Conservation (phyloP, 2,329 filamentous ascomycete species). For the Cordyceps javanica region DNA sequence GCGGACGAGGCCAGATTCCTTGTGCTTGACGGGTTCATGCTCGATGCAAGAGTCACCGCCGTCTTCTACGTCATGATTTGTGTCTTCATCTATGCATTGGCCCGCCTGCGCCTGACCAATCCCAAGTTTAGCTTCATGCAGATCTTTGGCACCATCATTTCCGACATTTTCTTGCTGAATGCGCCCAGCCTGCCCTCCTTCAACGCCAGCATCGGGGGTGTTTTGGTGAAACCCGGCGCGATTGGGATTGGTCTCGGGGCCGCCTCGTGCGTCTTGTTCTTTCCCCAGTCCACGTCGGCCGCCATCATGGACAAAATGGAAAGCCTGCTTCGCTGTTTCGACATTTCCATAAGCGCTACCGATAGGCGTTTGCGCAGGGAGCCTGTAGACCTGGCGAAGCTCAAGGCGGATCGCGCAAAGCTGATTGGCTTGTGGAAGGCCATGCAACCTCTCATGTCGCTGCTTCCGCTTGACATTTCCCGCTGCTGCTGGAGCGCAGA, state of each 20-base stretch:
- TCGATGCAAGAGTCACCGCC: constrained; percentile 39
- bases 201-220: constrained; percentile 28
- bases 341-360: constrained; percentile 26
- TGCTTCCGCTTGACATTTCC: constrained; percentile 41
- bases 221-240: constrained; percentile 38
- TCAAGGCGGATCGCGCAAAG: constrained; percentile 22
- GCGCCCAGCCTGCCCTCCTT: constrained; percentile 37
- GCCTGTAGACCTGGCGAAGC: constrained; percentile 20
- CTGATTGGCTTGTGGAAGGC: constrained; percentile 31
- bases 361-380: constrained; percentile 17
- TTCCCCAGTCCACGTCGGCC: constrained; percentile 43
- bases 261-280: constrained; percentile 38
- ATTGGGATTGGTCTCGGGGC: constrained; percentile 39
- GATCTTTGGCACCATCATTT: constrained; percentile 41
- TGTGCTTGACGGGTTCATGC: constrained; percentile 38
- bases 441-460: constrained; percentile 32
- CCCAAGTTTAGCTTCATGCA: constrained; percentile 38
- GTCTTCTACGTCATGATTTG: constrained; percentile 31
- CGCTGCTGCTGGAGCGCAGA: constrained; percentile 38
- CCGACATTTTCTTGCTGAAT: constrained; percentile 37
- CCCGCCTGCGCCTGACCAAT: constrained; percentile 37
- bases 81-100: constrained; percentile 36
- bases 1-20: constrained; percentile 28
- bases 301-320: constrained; percentile 30
- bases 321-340: constrained; percentile 24